Evolutionary conservation across 768 basidiomycete species (phyloP), one percentile per base, ranked within the genome.

Genomic region (Mycena pura): DNA sequence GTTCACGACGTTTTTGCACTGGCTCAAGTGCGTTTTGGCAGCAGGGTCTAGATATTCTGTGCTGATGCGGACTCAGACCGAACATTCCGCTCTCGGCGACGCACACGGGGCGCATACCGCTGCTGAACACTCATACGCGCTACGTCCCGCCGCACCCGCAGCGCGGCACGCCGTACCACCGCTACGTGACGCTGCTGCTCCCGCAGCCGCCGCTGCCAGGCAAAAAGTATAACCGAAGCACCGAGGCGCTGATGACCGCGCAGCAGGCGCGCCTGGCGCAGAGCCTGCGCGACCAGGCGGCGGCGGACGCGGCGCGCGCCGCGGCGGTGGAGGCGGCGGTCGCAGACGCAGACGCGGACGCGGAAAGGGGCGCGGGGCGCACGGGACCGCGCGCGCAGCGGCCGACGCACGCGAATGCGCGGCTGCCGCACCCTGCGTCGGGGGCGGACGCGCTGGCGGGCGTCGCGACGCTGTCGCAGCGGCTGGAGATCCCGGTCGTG

Each of bases 121-220:
- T 80, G 34, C 69, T 82, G 51, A 78, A 84, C 63, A 73, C 80
- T 1, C 90, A 92, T 72, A 91, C 90, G 6, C 76, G 78, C 24
- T 98, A 96, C 74, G 79, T 96, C 64, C 92, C 96, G 6, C 97
- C 96, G 5, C 95, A 97, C 66, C 96, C 96, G 3, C 91, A 94
- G 71, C 84, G 84, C 34, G 95, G 95, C 48, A 90, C 95, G 11
- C 86, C 87, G 0, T 95, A 93, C 75, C 96, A 99, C 76, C 93
- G 96, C 62, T 97, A 96, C 73, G 84, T 87, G 9, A 66, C 90
- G 41, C 78, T 96, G 27, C 78, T 96, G 27, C 81, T 96, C 45
- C 88, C 86, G 10, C 94, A 96, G 67, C 80, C 84, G 29, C 76
- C 80, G 10, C 64, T 74, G 1, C 17, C 34, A 11, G 64, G 64